Percentiles rank a stretch among this genome's conserved stretches.
Conservation (phyloP, 2,329 filamentous ascomycete genomes). For the Sporothrix euskadiensis region DNA sequence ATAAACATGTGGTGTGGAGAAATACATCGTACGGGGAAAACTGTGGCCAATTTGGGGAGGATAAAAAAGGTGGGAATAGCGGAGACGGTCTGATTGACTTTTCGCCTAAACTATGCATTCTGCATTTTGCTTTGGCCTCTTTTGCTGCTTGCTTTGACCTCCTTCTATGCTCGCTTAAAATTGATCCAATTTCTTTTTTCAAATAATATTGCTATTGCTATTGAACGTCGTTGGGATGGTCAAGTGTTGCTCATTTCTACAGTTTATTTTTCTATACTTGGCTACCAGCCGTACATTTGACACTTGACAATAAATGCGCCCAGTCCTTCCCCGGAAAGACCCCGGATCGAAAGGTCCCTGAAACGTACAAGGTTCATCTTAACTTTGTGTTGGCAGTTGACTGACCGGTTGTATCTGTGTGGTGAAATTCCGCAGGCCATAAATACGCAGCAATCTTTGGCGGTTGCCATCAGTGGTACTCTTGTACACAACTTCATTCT, state of each 20-base stretch:
- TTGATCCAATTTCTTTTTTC: neutral
- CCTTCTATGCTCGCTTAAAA: neutral
- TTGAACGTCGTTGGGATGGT: too few relatives aligned
- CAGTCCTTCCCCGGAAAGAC: too few relatives aligned
- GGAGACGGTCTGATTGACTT: neutral
- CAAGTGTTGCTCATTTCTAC: too few relatives aligned
- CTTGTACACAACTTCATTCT: neutral
- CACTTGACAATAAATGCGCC: too few relatives aligned
- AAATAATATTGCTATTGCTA: neutral
- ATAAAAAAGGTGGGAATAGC: neutral
- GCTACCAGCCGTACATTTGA: too few relatives aligned
- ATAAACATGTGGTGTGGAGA: neutral
- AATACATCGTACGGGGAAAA: neutral
- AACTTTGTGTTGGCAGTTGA: neutral
- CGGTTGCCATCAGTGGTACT: neutral
- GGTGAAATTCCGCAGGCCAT: neutral
- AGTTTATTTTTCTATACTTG: too few relatives aligned
- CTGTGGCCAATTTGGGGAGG: neutral
- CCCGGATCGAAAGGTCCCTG: too few relatives aligned
- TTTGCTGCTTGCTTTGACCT: neutral
- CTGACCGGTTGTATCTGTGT: neutral
- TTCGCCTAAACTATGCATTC: neutral
- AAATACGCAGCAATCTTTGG: neutral
- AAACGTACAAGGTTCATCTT: neutral
- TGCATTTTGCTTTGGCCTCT: neutral